Percentiles rank a stretch among this genome's conserved stretches.
These are phyloP conservation scores for Fusarium marasasianum DNA, from an alignment of 2,329 filamentous ascomycete species.

Conservation along the genomic window DNA sequence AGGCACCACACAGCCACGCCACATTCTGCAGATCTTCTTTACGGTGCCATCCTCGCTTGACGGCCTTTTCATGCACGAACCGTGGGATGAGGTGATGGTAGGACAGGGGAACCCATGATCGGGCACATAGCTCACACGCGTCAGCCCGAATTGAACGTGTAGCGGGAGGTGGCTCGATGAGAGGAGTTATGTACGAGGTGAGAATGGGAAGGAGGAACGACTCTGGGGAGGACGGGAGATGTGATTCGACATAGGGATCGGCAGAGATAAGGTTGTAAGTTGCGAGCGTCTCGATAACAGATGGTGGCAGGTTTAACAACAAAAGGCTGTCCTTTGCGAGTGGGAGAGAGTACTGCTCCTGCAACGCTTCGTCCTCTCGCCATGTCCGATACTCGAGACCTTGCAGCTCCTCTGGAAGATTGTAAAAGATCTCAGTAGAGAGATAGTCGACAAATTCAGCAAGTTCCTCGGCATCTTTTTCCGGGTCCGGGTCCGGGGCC, in stretches of 20 bases:
- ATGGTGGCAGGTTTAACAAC: constrained; percentile 60
- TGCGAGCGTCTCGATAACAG: constrained; percentile 71
- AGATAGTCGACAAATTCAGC: constrained; percentile 86
- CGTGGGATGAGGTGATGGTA: constrained; percentile 91
- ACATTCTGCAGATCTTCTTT: constrained; percentile 80
- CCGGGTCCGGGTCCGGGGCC: constrained; percentile 22
- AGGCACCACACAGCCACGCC: constrained; percentile 86
- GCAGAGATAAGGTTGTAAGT: constrained; percentile 71
- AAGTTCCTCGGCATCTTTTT: constrained; percentile 69
- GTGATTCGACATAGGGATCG: constrained; percentile 45
- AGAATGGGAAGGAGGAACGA: constrained; percentile 72
- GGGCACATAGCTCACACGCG: constrained; percentile 79
- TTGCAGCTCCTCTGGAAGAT: constrained; percentile 69
- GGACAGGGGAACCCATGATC: constrained; percentile 78
- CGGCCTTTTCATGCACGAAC: constrained; percentile 76
- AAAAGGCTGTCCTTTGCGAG: constrained; percentile 63
- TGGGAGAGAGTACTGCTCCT: constrained; percentile 65
- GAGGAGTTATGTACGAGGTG: constrained; percentile 66
- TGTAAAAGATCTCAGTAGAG: constrained; percentile 72
- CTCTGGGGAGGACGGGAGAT: constrained; percentile 52
- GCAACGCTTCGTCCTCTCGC: constrained; percentile 53
- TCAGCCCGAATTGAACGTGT: constrained; percentile 65
- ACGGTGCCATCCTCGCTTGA: constrained; percentile 82
- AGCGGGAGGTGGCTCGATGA: constrained; percentile 70
- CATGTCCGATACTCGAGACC: constrained; percentile 68